Percentiles rank a stretch among this genome's conserved stretches.
phyloP scores from a whole-genome alignment of 2,329 filamentous ascomycete species.

The Aciculosporium take region DNA sequence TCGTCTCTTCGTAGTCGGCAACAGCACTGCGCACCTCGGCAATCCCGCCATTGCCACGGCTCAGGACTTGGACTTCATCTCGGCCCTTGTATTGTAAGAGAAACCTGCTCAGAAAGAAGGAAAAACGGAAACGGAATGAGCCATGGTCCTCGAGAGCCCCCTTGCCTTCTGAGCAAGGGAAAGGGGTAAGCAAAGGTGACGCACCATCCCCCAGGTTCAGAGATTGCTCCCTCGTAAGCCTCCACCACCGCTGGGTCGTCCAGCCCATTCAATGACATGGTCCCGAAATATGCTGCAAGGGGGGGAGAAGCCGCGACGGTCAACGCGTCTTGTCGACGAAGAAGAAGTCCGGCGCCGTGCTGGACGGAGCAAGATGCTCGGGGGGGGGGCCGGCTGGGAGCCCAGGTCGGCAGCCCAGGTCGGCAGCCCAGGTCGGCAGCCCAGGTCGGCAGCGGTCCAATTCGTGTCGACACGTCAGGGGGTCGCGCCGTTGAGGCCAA shows the following conservation, averaged over 20 bases:
- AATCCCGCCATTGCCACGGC: slow-evolving; percentile 66
- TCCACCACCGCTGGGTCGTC: slow-evolving; percentile 69
- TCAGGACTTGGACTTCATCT: slow-evolving; percentile 72
- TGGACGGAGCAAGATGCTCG: too few relatives aligned
- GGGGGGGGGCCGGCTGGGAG: too few relatives aligned
- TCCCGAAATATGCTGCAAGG: too few relatives aligned
- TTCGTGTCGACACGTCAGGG: background rate
- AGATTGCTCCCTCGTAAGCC: slow-evolving; percentile 65
- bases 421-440: too few relatives aligned
- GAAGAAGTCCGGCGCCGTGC: too few relatives aligned
- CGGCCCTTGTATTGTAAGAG: slow-evolving; percentile 80
- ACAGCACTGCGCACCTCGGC: slow-evolving; percentile 70
- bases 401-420: too few relatives aligned
- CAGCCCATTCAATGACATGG: slow-evolving; percentile 92
- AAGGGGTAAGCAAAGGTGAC: too few relatives aligned
- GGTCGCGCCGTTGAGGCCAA: background rate
- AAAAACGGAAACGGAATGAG: background rate
- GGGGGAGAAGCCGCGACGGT: too few relatives aligned
- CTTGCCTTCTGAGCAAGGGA: too few relatives aligned
- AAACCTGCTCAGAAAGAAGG: slow-evolving; percentile 51
- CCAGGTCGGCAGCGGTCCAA: background rate
- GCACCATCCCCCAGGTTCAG: slow-evolving; percentile 94
- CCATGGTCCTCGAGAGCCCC: background rate
- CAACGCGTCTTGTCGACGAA: too few relatives aligned
- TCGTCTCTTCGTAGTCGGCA: slow-evolving; percentile 64